Evolutionary conservation across 768 basidiomycete genomes (phyloP).

Genomic region (Lactifluus echinatus): DNA sequence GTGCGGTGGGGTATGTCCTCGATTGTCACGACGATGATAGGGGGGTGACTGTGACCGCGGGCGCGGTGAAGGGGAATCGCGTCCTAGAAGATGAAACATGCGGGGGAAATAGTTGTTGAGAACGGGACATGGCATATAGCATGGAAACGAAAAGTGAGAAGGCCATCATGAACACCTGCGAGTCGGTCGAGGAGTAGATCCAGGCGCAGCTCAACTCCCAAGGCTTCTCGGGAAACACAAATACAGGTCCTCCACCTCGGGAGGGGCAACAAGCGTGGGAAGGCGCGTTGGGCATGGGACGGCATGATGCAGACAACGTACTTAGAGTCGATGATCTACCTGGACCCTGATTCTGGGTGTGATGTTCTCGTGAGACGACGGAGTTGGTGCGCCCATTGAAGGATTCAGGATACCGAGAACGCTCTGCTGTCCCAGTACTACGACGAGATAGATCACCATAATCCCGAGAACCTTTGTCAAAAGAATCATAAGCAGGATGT

Average conservation of each 20-base stretch:
- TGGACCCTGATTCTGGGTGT: constrained; percentile 15
- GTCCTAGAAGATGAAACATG: constrained; percentile 22
- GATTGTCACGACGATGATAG: constrained; percentile 10
- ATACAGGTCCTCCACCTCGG: constrained; percentile 18
- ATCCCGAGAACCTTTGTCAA: constrained; percentile 13
- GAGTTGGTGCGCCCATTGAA: constrained; percentile 4
- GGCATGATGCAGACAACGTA: constrained; percentile 23
- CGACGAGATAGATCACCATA: constrained; percentile 12
- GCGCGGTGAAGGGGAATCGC: constrained; percentile 19
- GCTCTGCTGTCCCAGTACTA: constrained; percentile 2
- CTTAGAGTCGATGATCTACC: constrained; percentile 22
- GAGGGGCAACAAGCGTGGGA: constrained; percentile 10
- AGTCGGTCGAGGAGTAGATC: constrained; percentile 18
- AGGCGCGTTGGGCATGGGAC: constrained; percentile 11
- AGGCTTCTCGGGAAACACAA: constrained; percentile 18
- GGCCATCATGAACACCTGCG: constrained; percentile 20
- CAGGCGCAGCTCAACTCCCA: constrained; percentile 21
- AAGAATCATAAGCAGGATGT: constrained; percentile 14
- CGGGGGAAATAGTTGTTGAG: constrained; percentile 19
- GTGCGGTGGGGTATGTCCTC: constrained; percentile 12
- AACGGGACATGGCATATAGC: constrained; percentile 14
- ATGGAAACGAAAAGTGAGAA: constrained; percentile 20
- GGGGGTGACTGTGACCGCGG: constrained; percentile 13
- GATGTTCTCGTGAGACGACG: constrained; percentile 6
- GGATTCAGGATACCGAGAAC: constrained; percentile 9